Conservation (phyloP, 1,284 basidiomycete genomes). For the Spongispora temasekensis region DNA sequence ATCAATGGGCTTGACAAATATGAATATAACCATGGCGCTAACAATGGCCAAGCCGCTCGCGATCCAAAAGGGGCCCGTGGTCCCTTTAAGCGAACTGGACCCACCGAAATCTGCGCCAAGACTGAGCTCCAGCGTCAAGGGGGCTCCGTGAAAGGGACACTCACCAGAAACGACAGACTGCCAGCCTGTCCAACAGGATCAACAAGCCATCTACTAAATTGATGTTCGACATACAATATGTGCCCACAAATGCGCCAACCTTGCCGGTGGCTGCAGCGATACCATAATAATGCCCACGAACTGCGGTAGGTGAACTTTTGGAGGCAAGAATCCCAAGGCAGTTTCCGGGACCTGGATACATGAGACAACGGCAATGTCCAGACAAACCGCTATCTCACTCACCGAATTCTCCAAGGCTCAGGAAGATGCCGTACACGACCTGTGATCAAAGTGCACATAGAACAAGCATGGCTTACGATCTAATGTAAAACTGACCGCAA, state of each 20-base stretch:
- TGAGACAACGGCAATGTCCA: constrained; percentile 4
- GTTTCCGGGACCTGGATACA: constrained; percentile 66
- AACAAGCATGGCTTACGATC: background rate
- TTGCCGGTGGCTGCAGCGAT: constrained; percentile 90
- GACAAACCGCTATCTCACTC: constrained; percentile 4
- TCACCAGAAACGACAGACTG: constrained; percentile 65
- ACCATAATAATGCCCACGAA: constrained; percentile 87
- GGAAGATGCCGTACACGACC: constrained; percentile 89
- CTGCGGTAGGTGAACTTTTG: constrained; percentile 82
- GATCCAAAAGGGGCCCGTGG: constrained; percentile 83
- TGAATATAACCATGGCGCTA: constrained; percentile 71
- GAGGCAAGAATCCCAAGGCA: constrained; percentile 78
- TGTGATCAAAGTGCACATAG: constrained; percentile 21
- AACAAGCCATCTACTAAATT: constrained; percentile 3
- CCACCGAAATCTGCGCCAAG: constrained; percentile 60
- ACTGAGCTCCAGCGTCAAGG: constrained; percentile 5
- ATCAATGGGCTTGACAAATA: constrained; percentile 76
- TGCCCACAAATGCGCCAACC: constrained; percentile 83
- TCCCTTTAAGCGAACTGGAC: constrained; percentile 48
- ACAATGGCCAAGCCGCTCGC: constrained; percentile 79
- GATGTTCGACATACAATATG: constrained; percentile 55
- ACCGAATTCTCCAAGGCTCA: constrained; percentile 82
- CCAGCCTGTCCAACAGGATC: constrained; percentile 50
- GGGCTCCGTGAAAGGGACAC: constrained; percentile 11
- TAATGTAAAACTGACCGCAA: constrained; percentile 56